Conservation (phyloP, 352 stramenopile species). For the Globisporangium splendens region DNA sequence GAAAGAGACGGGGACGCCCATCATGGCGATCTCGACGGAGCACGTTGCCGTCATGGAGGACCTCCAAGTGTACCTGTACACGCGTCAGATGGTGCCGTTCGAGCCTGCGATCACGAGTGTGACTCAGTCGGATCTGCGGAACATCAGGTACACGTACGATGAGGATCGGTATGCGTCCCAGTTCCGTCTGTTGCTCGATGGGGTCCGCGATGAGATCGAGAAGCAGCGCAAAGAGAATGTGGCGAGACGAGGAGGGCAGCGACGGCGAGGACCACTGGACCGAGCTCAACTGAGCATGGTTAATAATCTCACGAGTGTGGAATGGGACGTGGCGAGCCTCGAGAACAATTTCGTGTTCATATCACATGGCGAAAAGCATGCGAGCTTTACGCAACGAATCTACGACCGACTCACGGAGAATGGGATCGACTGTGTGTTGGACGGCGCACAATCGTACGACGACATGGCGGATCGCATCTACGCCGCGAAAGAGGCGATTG, state of each 20-base stretch:
- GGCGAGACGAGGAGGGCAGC: constrained; percentile 9
- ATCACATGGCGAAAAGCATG: constrained; percentile 68
- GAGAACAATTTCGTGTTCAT: constrained; percentile 62
- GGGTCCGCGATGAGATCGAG: constrained; percentile 23
- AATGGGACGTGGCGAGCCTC: constrained; percentile 30
- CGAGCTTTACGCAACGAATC: no score
- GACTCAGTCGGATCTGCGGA: no score
- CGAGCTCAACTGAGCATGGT: not conserved
- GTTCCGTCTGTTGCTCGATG: no score
- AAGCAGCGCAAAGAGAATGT: constrained; percentile 49
- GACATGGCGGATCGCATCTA: constrained; percentile 69
- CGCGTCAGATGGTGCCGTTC: constrained; percentile 41
- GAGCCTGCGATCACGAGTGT: no score
- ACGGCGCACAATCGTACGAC: constrained; percentile 35
- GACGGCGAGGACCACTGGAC: no score
- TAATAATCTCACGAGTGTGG: constrained; percentile 21
- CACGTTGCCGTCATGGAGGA: constrained; percentile 54
- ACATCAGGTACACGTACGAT: no score
- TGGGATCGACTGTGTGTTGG: constrained; percentile 46
- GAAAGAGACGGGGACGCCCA: constrained; percentile 64
- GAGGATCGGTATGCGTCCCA: no score
- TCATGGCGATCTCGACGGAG: constrained; percentile 68
- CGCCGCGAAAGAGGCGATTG: constrained; percentile 64
- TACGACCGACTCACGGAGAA: constrained; percentile 55
- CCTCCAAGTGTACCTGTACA: constrained; percentile 84